A percentile compares a stretch with the other conserved stretches of the same genome.
phyloP scores from a whole-genome alignment of 176 grass and related monocot genomes.

The Oryza nivara region DNA sequence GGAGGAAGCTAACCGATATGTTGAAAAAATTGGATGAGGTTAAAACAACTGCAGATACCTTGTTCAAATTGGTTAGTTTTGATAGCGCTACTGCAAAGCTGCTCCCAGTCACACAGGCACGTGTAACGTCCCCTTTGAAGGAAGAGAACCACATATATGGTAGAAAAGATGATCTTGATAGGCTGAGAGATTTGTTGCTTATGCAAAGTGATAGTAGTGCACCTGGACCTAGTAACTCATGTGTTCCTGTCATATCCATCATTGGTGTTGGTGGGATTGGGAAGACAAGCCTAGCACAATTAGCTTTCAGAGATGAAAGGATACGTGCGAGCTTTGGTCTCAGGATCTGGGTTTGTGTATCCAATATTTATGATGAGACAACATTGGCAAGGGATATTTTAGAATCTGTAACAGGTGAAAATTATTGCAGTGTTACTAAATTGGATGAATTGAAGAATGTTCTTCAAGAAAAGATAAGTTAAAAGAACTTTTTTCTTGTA shows the following conservation, averaged over 20 bases:
- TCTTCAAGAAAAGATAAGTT: constrained; percentile 41
- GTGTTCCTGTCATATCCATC: constrained; percentile 42
- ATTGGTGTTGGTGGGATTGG: constrained; percentile 62
- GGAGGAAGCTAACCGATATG: constrained; percentile 43
- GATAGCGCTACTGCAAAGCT: constrained; percentile 40
- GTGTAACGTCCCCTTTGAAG: constrained; percentile 45
- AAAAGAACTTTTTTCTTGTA: constrained; percentile 59
- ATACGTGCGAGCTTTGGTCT: constrained; percentile 46
- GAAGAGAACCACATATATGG: constrained; percentile 48
- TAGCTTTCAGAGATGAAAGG: constrained; percentile 53
- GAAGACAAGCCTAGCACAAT: constrained; percentile 64
- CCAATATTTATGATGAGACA: constrained; percentile 47
- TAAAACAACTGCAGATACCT: constrained; percentile 52
- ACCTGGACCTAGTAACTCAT: constrained; percentile 29
- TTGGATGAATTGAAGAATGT: constrained; percentile 39
- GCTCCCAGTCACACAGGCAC: constrained; percentile 25
- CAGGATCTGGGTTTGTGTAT: constrained; percentile 64
- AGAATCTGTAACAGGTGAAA: constrained; percentile 45
- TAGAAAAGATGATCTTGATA: constrained; percentile 48
- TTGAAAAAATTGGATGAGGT: constrained; percentile 53
- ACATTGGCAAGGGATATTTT: constrained; percentile 54
- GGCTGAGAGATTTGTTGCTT: constrained; percentile 44
- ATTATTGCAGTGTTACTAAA: constrained; percentile 18
- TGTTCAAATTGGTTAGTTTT: constrained; percentile 49
- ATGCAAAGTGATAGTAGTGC: constrained; percentile 6